Evolutionary conservation across 176 grass and related monocot species (phyloP).

Genomic region (Lolium rigidum): DNA sequence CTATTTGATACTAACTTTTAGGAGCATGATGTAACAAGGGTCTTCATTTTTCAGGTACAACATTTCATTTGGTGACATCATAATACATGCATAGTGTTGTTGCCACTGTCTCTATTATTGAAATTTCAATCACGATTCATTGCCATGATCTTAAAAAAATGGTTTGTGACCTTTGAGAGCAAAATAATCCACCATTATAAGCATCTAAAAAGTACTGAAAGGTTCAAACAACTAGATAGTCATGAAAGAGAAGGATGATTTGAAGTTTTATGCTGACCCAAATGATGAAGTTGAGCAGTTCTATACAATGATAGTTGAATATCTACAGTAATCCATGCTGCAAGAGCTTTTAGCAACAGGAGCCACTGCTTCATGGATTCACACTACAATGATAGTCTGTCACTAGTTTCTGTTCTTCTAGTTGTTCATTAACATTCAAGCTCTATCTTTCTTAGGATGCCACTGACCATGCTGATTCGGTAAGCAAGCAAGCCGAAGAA

Average conservation of each 20-base stretch:
- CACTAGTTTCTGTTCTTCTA: constrained; percentile 22
- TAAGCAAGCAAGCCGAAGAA: constrained; percentile 69
- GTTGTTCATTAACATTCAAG: constrained; percentile 12
- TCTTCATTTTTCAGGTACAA: constrained; percentile 8
- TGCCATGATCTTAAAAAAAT: not conserved
- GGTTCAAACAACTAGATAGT: not conserved
- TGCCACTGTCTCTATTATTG: not conserved
- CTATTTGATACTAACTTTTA: constrained; percentile 12
- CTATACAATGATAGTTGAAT: not conserved
- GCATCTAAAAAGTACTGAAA: too few species aligned
- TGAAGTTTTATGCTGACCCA: not conserved
- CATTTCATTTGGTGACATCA: not conserved
- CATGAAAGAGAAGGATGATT: not conserved
- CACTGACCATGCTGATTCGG: constrained; percentile 62
- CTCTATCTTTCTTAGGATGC: constrained; percentile 78
- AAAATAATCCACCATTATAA: not conserved
- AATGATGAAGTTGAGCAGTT: not conserved
- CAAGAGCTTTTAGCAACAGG: not conserved
- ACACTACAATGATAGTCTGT: too few species aligned
- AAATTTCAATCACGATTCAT: not conserved
- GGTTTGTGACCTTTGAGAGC: not conserved
- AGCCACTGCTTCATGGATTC: not conserved
- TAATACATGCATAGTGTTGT: not conserved
- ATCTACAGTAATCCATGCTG: not conserved
- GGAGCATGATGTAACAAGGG: not conserved